Percentiles rank a stretch among this genome's conserved stretches.
These are phyloP conservation scores for Fusarium sp. DNA, from an alignment of 2,329 filamentous ascomycete species.

Conservation along the genomic window DNA sequence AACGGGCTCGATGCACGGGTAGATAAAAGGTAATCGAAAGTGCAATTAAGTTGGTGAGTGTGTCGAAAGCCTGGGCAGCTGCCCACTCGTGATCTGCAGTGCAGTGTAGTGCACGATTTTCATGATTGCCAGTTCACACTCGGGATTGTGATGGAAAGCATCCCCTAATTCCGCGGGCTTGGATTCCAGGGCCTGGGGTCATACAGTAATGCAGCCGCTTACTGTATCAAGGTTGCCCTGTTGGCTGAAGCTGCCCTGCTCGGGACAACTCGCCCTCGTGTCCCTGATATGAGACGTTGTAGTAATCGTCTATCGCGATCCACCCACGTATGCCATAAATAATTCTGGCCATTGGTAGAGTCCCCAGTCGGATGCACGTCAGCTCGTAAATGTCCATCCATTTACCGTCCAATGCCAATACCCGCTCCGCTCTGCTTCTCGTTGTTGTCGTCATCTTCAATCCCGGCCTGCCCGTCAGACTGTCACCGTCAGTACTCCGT, in stretches of 20 bases:
- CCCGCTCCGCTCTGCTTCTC: neutral
- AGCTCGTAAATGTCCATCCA: conserved; percentile 3
- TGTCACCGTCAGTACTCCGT: neutral
- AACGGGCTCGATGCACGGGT: neutral
- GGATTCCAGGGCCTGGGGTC: neutral
- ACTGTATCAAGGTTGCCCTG: neutral
- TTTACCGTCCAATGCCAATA: neutral
- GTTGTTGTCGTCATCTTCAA: neutral
- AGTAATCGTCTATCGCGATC: conserved; percentile 31
- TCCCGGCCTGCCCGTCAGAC: neutral
- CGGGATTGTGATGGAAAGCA: neutral
- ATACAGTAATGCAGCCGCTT: neutral
- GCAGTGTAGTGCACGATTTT: neutral
- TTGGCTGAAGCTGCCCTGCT: neutral
- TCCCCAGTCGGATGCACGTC: conserved; percentile 1
- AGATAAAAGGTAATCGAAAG: neutral
- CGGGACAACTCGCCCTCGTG: conserved; percentile 3
- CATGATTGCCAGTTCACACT: neutral
- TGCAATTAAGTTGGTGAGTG: neutral
- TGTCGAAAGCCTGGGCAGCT: neutral
- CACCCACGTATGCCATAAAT: conserved; percentile 37
- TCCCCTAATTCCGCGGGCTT: neutral
- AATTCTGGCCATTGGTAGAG: conserved; percentile 19
- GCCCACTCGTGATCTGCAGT: neutral
- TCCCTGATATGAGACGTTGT: conserved; percentile 21